Base-by-base conservation (phyloP, 805 yeast species). In the Ascoidea asiatica region DNA sequence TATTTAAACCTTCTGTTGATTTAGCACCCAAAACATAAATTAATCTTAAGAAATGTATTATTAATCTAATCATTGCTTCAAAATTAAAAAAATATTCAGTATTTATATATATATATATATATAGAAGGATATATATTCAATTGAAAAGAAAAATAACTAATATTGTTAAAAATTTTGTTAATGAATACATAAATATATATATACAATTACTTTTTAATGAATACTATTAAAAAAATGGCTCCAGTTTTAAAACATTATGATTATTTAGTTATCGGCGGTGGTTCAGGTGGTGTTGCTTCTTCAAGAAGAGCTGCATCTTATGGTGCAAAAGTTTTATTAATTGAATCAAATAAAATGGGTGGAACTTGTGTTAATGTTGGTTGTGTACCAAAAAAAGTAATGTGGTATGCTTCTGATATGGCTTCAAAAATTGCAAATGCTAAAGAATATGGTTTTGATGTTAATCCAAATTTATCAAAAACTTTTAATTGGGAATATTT, bases 291-390 rank as follows among this genome's bases (percentile, higher is more conserved):
- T 53, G 97, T 92, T 40, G 96, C 98, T n/a, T 80, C 94, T 19
- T 94, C 97, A 15, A 79, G 99, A 63, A 78, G 97, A 56, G 97
- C 98, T 11, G 96, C 97, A 36, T 73, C 77, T 29, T 77, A 89
- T 54, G 98, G 98, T 21, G 95, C 94, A 21, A 86, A 87, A 53
- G 81, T 92, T 1, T 67, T 89, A 44, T 58, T 92, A 19, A 71
- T 92, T 44, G 98, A 92, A 63, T 77, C 85, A 38, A 75, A 77
- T 44, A 80, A 70, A 51, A 73, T 92, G 64, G 98, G 98, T 47
- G 99, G 99, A 22, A 92, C 98, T 38, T 92, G 99, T 73, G 99
- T 92, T 50, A 92, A 92, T 61, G 97, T 90, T 39, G 99, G 99
- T 19, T 92, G 99, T 72, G 98, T 92, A 42, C 99, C 99, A 41